A percentile compares a stretch with the other conserved stretches of the same genome.
Evolutionary conservation across 345 rosid genomes (phyloP).

Genomic region (Hibiscus trionum): DNA sequence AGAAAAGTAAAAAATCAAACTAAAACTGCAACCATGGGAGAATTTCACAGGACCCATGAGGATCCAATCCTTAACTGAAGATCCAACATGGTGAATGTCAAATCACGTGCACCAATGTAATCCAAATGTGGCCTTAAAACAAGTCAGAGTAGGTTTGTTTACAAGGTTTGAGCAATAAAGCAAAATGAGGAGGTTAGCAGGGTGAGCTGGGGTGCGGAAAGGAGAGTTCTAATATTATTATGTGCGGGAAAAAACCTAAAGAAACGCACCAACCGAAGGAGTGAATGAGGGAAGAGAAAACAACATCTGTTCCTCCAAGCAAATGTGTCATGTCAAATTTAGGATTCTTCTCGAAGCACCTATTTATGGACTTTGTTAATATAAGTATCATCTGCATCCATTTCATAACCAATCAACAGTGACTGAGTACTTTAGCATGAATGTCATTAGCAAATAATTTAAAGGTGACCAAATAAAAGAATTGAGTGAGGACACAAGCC

Average conservation of each 20-base stretch:
- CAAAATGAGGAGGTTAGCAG: not conserved
- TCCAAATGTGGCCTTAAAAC: not conserved
- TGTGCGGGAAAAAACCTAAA: not conserved
- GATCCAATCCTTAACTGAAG: not conserved
- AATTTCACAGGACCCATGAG: not conserved
- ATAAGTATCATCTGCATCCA: conserved; percentile 91
- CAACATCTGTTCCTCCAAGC: conserved; percentile 97
- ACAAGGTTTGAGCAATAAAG: not conserved
- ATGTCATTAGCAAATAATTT: not conserved
- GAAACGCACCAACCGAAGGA: conserved; percentile 85
- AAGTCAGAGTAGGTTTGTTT: not conserved
- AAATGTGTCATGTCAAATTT: conserved; percentile 96
- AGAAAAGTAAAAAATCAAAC: not conserved
- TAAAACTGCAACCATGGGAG: not conserved
- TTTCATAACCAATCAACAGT: conserved; percentile 12
- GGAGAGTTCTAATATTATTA: not conserved
- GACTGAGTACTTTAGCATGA: not conserved
- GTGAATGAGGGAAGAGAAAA: conserved; percentile 93
- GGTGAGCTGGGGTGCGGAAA: not conserved
- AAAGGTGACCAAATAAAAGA: not conserved
- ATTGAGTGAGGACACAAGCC: not conserved
- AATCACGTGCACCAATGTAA: not conserved
- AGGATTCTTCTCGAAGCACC: conserved; percentile 91
- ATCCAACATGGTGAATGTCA: not conserved
- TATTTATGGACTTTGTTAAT: conserved; percentile 82